Evolutionary conservation across 495 filamentous ascomycete genomes (phyloP).

Genomic region (Penicillium paradoxum): DNA sequence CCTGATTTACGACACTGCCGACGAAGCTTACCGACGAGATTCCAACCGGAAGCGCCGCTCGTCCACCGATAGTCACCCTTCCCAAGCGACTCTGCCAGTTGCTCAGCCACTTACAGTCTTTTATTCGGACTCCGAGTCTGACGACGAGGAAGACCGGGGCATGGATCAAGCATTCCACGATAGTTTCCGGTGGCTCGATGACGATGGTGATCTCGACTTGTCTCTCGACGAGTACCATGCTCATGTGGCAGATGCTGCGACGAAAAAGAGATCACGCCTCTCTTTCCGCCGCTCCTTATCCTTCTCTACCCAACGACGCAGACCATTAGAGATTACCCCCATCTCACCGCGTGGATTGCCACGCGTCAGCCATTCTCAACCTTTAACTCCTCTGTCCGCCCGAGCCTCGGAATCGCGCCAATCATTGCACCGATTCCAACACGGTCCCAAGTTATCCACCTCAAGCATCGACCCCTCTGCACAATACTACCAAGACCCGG

Average conservation of each 20-base stretch:
- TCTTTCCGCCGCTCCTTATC: conserved; percentile 50
- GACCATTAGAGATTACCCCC: conserved; percentile 11
- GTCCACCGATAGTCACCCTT: conserved; percentile 22
- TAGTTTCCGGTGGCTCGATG: conserved; percentile 75
- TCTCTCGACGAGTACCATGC: conserved; percentile 53
- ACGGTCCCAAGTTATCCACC: conserved; percentile 39
- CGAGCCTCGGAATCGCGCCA: conserved; percentile 37
- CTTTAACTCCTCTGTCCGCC: conserved; percentile 15
- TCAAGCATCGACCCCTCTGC: conserved; percentile 66
- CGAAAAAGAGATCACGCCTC: conserved; percentile 21
- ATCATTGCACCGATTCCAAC: conserved; percentile 21
- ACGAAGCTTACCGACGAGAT: conserved; percentile 51
- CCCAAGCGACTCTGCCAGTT: conserved; percentile 17
- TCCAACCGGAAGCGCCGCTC: conserved; percentile 6
- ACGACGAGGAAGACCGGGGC: conserved; percentile 31
- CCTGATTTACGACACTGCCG: conserved; percentile 64
- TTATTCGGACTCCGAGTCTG: conserved; percentile 31
- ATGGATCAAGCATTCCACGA: conserved; percentile 57
- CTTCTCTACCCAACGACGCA: conserved; percentile 22
- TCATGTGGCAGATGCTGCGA: conserved; percentile 34
- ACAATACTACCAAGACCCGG: conserved; percentile 84
- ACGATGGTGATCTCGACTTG: conserved; percentile 69
- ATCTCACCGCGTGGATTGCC: conserved; percentile 19
- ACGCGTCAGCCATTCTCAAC: conserved; percentile 16
- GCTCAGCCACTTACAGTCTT: conserved; percentile 24